Conservation (phyloP, 2,329 filamentous ascomycete species). For the Colletotrichum plurivorum region DNA sequence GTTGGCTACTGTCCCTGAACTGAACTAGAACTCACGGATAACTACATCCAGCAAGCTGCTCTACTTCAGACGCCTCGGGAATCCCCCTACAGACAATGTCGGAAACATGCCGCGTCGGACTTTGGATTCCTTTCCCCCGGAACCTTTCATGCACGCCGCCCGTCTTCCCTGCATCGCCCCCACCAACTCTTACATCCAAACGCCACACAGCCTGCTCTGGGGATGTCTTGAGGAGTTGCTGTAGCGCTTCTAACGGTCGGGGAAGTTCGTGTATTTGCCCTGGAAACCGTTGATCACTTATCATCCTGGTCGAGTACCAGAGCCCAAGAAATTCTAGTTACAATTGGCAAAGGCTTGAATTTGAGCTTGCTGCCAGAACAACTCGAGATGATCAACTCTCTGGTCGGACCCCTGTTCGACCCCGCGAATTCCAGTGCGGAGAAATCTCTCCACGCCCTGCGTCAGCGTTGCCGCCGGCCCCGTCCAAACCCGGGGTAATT, state of each 20-base stretch:
- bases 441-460: slow-evolving; percentile 5
- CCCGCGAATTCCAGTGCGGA: slow-evolving; percentile 30
- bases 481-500: slow-evolving; percentile 30
- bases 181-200: neutral
- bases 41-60: neutral
- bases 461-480: slow-evolving; percentile 8
- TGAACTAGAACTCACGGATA: neutral
- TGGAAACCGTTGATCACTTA: neutral
- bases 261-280: neutral
- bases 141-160: slow-evolving; percentile 6
- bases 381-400: no score
- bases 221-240: neutral
- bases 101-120: slow-evolving; percentile 1
- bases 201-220: neutral
- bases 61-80: neutral
- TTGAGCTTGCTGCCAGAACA: no score
- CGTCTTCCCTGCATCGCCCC: slow-evolving; percentile 27
- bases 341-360: neutral
- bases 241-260: neutral
- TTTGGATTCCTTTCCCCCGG: slow-evolving; percentile 28
- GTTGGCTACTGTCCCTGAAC: no score
- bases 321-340: neutral
- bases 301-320: neutral
- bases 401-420: neutral
- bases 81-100: no score